Evolutionary conservation across 768 basidiomycete species (phyloP).

Genomic region (Russula emetica): DNA sequence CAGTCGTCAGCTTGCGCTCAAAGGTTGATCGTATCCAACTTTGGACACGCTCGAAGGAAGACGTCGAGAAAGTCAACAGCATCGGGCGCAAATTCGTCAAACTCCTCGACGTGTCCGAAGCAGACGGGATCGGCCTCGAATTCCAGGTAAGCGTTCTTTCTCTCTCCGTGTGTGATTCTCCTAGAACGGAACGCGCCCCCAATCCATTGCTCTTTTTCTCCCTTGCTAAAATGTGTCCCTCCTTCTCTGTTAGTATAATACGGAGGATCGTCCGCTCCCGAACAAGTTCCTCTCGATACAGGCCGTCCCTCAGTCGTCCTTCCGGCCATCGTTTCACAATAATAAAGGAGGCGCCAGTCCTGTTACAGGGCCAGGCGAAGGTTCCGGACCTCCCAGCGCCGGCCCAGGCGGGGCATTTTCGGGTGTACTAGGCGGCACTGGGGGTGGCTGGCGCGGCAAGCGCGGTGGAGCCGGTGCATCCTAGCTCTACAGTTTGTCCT

Average conservation of each 20-base stretch:
- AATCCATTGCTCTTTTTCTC: background rate
- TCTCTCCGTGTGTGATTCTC: background rate
- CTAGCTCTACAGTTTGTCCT: background rate
- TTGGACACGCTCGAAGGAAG: constrained; percentile 84
- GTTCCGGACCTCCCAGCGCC: constrained; percentile 29
- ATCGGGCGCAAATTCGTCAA: constrained; percentile 83
- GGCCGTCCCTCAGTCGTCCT: constrained; percentile 59
- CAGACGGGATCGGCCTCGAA: constrained; percentile 80
- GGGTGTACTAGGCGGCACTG: constrained; percentile 30
- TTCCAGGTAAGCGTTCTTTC: constrained; percentile 72
- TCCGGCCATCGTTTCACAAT: constrained; percentile 59
- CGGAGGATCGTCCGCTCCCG: constrained; percentile 75
- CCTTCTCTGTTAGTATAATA: constrained; percentile 57
- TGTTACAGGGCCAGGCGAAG: constrained; percentile 31
- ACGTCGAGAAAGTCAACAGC: constrained; percentile 77
- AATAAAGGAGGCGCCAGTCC: constrained; percentile 36
- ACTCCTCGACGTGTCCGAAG: constrained; percentile 77
- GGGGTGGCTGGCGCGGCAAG: constrained; percentile 14
- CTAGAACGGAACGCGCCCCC: background rate
- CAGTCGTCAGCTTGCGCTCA: constrained; percentile 80
- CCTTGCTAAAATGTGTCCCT: background rate
- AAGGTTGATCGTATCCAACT: constrained; percentile 90
- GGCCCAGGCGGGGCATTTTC: constrained; percentile 44
- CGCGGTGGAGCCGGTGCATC: constrained; percentile 6
- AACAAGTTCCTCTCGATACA: constrained; percentile 84